These are phyloP conservation scores for Trichoderma sp. DNA, from an alignment of 2,329 filamentous ascomycete species.

Conservation along the genomic window DNA sequence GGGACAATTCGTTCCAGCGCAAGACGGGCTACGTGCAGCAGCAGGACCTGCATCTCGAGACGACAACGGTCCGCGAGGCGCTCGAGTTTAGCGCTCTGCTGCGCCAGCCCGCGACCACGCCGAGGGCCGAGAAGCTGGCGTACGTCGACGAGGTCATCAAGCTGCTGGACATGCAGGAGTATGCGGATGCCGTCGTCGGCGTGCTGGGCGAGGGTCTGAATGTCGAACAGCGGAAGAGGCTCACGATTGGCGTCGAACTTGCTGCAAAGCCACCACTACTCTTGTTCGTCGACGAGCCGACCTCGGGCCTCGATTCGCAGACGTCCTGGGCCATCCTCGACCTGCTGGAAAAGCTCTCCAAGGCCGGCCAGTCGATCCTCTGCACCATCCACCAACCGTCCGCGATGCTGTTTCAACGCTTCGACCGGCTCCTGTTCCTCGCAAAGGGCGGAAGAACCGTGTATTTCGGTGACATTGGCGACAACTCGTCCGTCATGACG, in stretches of 20 bases:
- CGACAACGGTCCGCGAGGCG: conserved; percentile 45
- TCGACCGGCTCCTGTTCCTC: conserved; percentile 60
- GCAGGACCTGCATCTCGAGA: conserved; percentile 54
- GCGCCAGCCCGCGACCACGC: conserved; percentile 48
- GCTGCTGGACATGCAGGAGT: conserved; percentile 58
- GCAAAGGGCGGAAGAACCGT: conserved; percentile 45
- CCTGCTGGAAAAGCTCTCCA: conserved; percentile 67
- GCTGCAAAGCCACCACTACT: conserved; percentile 50
- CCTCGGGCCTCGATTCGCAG: conserved; percentile 59
- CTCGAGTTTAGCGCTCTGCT: conserved; percentile 47
- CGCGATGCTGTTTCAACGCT: conserved; percentile 45
- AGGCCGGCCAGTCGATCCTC: conserved; percentile 51
- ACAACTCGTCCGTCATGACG: conserved; percentile 43
- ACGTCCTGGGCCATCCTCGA: conserved; percentile 72
- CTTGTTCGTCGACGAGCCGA: conserved; percentile 58
- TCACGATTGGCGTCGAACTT: conserved; percentile 55
- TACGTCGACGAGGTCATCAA: conserved; percentile 58
- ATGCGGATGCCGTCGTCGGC: conserved; percentile 56
- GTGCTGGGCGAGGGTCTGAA: conserved; percentile 50
- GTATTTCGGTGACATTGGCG: conserved; percentile 62
- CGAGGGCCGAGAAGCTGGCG: conserved; percentile 52
- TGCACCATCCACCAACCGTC: conserved; percentile 57
- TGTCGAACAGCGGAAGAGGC: conserved; percentile 54
- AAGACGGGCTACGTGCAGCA: conserved; percentile 74
- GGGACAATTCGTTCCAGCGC: conserved; percentile 69